Evolutionary conservation across 2,329 filamentous ascomycete genomes (phyloP).

Genomic region (Akanthomyces muscarius): DNA sequence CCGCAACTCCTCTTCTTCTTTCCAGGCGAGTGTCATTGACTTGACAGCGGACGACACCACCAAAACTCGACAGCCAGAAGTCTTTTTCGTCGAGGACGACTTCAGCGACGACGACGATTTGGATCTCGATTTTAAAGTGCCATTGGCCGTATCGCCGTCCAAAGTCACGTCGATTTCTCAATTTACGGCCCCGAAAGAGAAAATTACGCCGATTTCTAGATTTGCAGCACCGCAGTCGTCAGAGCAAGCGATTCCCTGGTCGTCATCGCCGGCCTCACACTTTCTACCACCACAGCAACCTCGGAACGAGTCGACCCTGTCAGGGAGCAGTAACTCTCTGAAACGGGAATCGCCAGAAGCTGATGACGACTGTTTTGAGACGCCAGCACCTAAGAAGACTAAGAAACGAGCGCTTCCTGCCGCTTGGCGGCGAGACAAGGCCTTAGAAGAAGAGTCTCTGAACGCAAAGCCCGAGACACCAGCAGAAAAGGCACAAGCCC

Average conservation of each 20-base stretch:
- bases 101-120: slow-evolving; percentile 81
- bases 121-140: slow-evolving; percentile 63
- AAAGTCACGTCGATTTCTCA: slow-evolving; percentile 21
- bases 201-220: slow-evolving; percentile 25
- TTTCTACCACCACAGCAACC: slow-evolving; percentile 33
- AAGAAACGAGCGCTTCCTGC: slow-evolving; percentile 64
- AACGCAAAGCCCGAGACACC: slow-evolving; percentile 23
- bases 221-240: slow-evolving; percentile 25
- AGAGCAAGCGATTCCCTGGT: slow-evolving; percentile 60
- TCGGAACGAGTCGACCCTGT: slow-evolving; percentile 18
- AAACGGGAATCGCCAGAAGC: slow-evolving; percentile 42
- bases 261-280: slow-evolving; percentile 58
- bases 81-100: slow-evolving; percentile 73
- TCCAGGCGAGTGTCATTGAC: slow-evolving; percentile 36
- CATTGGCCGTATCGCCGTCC: slow-evolving; percentile 41
- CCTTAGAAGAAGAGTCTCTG: slow-evolving; percentile 32
- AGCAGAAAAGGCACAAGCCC: slow-evolving; percentile 25
- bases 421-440: slow-evolving; percentile 34
- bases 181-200: slow-evolving; percentile 16
- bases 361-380: slow-evolving; percentile 26
- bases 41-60: slow-evolving; percentile 29
- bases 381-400: slow-evolving; percentile 31
- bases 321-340: slow-evolving; percentile 25
- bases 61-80: slow-evolving; percentile 29
- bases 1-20: slow-evolving; percentile 42